Conservation (phyloP, 192 early-diverging fungal genomes). For the Phycomyces nitens region DNA sequence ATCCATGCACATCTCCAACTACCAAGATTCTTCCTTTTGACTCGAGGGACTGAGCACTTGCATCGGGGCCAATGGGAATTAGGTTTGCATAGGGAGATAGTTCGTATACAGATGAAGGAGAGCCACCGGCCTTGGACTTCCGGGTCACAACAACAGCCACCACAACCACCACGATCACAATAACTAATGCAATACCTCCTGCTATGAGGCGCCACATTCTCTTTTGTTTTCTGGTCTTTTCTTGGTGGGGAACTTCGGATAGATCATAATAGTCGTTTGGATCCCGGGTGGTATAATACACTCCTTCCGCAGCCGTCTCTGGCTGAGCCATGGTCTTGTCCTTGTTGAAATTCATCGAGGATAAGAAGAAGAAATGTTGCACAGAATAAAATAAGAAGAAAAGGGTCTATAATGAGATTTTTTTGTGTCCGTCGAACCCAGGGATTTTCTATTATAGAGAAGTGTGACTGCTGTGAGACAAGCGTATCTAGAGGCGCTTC, state of each 20-base stretch:
- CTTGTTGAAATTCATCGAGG: no score
- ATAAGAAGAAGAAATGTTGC: no score
- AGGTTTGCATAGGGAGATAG: conserved; percentile 34
- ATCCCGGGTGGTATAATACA: no score
- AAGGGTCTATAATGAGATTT: no score
- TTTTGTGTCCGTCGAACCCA: no score
- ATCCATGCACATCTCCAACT: conserved; percentile 72
- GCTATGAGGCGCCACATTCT: conserved; percentile 10
- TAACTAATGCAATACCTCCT: background rate
- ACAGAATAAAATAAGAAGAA: no score
- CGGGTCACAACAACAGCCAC: conserved; percentile 20
- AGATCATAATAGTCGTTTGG: background rate
- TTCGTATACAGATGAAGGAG: background rate
- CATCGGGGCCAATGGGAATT: conserved; percentile 13
- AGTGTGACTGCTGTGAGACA: no score
- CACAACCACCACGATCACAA: conserved; percentile 16
- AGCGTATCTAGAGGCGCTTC: no score
- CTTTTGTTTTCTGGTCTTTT: conserved; percentile 6
- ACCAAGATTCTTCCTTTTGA: conserved; percentile 49
- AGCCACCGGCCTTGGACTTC: background rate
- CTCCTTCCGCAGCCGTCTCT: no score
- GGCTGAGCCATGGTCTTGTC: no score
- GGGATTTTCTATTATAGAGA: no score
- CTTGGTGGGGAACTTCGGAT: background rate
- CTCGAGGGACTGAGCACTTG: background rate